Conservation (phyloP, 2,329 filamentous ascomycete species). For the Aspergillus fischeri region DNA sequence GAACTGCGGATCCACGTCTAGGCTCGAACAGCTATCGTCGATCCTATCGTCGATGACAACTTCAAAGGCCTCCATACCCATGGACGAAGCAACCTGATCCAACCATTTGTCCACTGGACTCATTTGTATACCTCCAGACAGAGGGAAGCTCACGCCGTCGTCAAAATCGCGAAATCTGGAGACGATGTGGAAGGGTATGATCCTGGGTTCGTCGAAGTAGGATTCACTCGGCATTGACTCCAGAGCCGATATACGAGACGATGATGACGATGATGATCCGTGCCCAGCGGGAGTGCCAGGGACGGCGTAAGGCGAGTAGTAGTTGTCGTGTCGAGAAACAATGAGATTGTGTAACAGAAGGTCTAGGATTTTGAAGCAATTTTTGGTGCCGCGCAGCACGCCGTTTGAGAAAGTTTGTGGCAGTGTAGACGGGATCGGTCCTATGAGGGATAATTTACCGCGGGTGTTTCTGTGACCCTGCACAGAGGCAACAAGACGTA, state of each 20-base stretch:
- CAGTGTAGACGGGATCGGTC: slow-evolving; percentile 19
- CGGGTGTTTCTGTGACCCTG: slow-evolving; percentile 6
- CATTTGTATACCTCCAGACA: neutral
- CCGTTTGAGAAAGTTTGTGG: slow-evolving; percentile 20
- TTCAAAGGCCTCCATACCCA: slow-evolving; percentile 20
- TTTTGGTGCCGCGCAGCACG: slow-evolving; percentile 16
- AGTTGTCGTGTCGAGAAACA: neutral
- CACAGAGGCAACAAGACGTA: slow-evolving; percentile 14
- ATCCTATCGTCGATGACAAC: slow-evolving; percentile 5
- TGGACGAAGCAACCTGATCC: slow-evolving; percentile 20
- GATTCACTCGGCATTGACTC: neutral
- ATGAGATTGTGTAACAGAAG: slow-evolving; percentile 14
- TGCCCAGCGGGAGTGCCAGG: neutral
- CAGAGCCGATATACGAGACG: neutral
- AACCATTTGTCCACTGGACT: slow-evolving; percentile 16
- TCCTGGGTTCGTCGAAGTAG: neutral
- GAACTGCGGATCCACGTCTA: neutral
- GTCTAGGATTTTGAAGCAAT: slow-evolving; percentile 13
- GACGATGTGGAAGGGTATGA: slow-evolving; percentile 11
- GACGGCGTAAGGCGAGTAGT: too few relatives aligned
- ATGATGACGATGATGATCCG: neutral
- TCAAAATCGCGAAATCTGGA: slow-evolving; percentile 6
- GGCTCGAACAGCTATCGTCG: neutral
- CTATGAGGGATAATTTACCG: slow-evolving; percentile 13
- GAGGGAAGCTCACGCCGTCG: neutral